Evolutionary conservation across 805 yeast genomes (phyloP).

Genomic region (Candida maris): DNA sequence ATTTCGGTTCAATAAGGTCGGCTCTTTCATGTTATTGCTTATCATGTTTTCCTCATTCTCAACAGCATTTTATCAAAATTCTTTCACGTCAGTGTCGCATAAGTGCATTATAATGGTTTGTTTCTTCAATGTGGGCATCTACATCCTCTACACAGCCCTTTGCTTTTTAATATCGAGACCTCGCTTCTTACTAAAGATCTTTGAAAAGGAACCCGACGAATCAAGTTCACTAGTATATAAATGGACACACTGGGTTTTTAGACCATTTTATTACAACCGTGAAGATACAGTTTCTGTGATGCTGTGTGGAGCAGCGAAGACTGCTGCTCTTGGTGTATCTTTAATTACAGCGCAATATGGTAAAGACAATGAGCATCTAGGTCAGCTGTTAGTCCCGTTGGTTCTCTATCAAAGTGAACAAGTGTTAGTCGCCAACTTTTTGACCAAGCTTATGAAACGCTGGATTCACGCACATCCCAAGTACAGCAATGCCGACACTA

Average conservation of each 20-base stretch:
- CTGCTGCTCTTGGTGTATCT: constrained; percentile 89
- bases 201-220: constrained; percentile 46
- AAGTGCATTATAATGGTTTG: constrained; percentile 71
- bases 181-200: constrained; percentile 38
- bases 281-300: constrained; percentile 73
- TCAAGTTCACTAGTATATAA: constrained; percentile 42
- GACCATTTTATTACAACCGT: constrained; percentile 69
- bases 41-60: constrained; percentile 63
- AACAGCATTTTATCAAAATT: constrained; percentile 80
- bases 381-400: constrained; percentile 72
- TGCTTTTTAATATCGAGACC: constrained; percentile 64
- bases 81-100: constrained; percentile 53
- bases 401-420: constrained; percentile 87
- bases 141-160: constrained; percentile 67
- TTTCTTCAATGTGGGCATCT: constrained; percentile 79
- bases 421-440: constrained; percentile 73
- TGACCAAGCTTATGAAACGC: constrained; percentile 60
- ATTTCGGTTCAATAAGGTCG: constrained; percentile 65
- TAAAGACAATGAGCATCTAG: constrained; percentile 52
- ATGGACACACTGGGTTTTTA: constrained; percentile 39
- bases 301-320: constrained; percentile 91
- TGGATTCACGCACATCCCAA: constrained; percentile 52
- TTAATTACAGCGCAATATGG: constrained; percentile 67
- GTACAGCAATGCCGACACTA: constrained; percentile 5
- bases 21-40: constrained; percentile 72